Percentiles rank a stretch among this genome's conserved stretches.
phyloP scores from a whole-genome alignment of 2,329 filamentous ascomycete genomes.

The Aspergillus calidoustus region DNA sequence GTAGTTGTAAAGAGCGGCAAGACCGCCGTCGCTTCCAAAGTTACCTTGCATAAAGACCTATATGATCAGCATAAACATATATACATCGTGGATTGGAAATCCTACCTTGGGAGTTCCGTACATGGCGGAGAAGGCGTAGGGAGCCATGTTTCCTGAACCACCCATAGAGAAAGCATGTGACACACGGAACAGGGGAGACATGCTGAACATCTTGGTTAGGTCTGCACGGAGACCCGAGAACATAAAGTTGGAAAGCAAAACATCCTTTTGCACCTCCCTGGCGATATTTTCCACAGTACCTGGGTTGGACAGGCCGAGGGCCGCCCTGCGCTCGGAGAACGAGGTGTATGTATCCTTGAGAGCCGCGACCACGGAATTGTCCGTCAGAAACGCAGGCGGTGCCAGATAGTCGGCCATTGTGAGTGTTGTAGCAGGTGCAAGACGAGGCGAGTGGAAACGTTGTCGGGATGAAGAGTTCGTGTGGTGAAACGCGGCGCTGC shows the following conservation, averaged over 20 bases:
- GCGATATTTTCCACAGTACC: constrained; percentile 88
- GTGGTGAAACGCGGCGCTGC: constrained; percentile 18
- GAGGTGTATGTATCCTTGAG: constrained; percentile 78
- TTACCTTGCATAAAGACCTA: constrained; percentile 96
- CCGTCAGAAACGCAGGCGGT: constrained; percentile 68
- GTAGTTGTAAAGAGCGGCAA: constrained; percentile 91
- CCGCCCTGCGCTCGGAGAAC: constrained; percentile 83
- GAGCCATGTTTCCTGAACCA: constrained; percentile 77
- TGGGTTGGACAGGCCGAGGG: constrained; percentile 87
- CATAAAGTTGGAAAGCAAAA: constrained; percentile 94
- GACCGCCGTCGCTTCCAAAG: constrained; percentile 86
- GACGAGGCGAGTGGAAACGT: background rate
- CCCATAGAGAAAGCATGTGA: constrained; percentile 97
- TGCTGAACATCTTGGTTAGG: constrained; percentile 93
- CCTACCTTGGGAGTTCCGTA: constrained; percentile 90
- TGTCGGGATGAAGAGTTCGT: too few species aligned
- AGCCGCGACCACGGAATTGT: constrained; percentile 72
- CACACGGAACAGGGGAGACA: constrained; percentile 92
- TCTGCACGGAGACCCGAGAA: constrained; percentile 96
- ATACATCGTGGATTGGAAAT: constrained; percentile 23
- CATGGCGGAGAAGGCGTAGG: constrained; percentile 92
- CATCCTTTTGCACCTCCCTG: constrained; percentile 93
- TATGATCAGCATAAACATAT: constrained; percentile 8
- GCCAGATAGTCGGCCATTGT: constrained; percentile 49
- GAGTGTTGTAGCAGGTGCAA: constrained; percentile 22